Conservation (phyloP, 2,329 filamentous ascomycete genomes). For the Magnaporthiopsis rhizophila region DNA sequence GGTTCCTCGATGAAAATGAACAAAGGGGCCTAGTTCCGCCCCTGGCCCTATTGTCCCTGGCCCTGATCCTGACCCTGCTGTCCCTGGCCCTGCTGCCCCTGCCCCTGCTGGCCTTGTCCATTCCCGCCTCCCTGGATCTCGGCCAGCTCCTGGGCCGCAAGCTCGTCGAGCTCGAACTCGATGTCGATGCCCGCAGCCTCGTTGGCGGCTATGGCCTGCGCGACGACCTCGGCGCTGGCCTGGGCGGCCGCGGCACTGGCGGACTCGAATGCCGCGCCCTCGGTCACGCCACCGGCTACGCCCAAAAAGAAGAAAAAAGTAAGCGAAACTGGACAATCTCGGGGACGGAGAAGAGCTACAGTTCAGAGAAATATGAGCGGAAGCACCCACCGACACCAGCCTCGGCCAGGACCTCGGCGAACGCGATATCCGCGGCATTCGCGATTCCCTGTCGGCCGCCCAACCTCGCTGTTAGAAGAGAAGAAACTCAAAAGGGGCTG, state of each 20-base stretch:
- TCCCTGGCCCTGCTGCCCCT: background rate
- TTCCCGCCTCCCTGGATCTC: background rate
- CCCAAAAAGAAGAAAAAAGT: background rate
- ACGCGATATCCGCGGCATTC: constrained; percentile 4
- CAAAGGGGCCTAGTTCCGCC: too few relatives aligned
- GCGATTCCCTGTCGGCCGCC: background rate
- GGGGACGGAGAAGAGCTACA: too few relatives aligned
- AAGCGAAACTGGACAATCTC: too few relatives aligned
- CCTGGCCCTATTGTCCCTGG: background rate
- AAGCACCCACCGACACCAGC: constrained; percentile 3
- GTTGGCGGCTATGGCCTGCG: constrained; percentile 5
- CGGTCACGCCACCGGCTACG: background rate
- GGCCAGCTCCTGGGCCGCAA: background rate
- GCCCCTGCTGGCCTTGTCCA: background rate
- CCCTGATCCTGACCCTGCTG: background rate
- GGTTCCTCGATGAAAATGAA: too few relatives aligned
- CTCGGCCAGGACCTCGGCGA: constrained; percentile 2
- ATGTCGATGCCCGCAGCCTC: constrained; percentile 5
- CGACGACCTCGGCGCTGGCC: constrained; percentile 5
- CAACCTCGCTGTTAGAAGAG: too few relatives aligned
- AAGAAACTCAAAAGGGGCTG: too few relatives aligned
- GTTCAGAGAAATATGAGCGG: too few relatives aligned
- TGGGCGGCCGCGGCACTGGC: constrained; percentile 2
- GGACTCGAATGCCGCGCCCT: constrained; percentile 3
- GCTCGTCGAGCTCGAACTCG: constrained; percentile 1